These are phyloP conservation scores for Leccinum subgranulosum DNA, from an alignment of 768 basidiomycete species.

Conservation along the genomic window DNA sequence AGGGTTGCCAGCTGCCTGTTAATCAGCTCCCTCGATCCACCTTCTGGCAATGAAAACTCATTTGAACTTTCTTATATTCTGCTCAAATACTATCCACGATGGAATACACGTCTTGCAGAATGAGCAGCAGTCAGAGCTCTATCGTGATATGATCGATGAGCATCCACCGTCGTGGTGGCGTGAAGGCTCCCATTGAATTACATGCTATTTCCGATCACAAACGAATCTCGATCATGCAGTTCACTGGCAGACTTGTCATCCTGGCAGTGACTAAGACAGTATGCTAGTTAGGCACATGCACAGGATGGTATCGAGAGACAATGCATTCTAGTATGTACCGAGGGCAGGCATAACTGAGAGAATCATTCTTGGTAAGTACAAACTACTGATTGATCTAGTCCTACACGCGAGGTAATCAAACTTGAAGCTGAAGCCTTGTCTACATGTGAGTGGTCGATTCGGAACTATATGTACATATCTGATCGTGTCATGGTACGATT, in stretches of 20 bases:
- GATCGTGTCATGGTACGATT: neutral
- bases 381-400: neutral
- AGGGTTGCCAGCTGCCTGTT: conserved; percentile 15
- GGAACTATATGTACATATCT: neutral
- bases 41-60: no score
- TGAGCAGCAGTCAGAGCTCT: no score
- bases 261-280: neutral
- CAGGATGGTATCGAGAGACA: no score
- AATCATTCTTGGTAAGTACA: neutral
- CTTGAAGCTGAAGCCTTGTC: neutral
- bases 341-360: neutral
- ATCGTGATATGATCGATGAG: no score
- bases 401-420: neutral
- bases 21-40: neutral
- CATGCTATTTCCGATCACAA: no score
- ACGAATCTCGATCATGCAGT: no score
- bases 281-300: no score
- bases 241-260: no score
- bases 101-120: neutral
- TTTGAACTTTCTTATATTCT: neutral
- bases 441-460: neutral
- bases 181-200: no score
- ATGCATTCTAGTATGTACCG: neutral
- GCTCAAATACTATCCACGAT: neutral
- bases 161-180: no score